These are phyloP conservation scores for Abortiporus biennis DNA, from an alignment of 1,284 basidiomycete genomes.

Conservation along the genomic window DNA sequence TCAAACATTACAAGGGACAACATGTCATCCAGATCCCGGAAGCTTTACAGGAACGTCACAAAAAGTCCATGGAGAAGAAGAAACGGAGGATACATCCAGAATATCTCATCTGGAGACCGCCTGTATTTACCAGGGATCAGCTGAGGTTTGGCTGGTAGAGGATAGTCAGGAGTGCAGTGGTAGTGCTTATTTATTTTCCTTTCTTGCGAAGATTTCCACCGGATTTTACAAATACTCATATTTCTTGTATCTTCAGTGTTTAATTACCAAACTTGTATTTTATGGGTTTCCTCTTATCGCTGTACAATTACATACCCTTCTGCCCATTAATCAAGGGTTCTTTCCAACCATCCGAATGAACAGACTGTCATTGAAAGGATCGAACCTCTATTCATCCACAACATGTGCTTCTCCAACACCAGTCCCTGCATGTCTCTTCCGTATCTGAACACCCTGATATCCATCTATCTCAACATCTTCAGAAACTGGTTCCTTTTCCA, in stretches of 20 bases:
- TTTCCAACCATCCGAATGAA: too few relatives aligned
- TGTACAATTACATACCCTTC: constrained; percentile 4
- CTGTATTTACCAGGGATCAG: constrained; percentile 86
- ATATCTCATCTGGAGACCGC: constrained; percentile 89
- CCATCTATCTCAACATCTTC: constrained; percentile 28
- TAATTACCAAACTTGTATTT: too few relatives aligned
- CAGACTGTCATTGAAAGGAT: neutral
- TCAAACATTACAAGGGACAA: constrained; percentile 95
- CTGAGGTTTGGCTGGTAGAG: constrained; percentile 82
- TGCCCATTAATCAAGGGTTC: too few relatives aligned
- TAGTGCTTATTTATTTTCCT: neutral
- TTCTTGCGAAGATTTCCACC: too few relatives aligned
- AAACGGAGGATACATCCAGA: constrained; percentile 79
- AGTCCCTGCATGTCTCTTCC: constrained; percentile 11
- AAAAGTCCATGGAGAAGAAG: constrained; percentile 79
- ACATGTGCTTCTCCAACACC: neutral
- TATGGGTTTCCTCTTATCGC: constrained; percentile 1
- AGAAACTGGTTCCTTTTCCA: constrained; percentile 27
- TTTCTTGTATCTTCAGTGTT: too few relatives aligned
- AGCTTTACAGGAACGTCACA: constrained; percentile 86
- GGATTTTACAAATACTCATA: too few relatives aligned
- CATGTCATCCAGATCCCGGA: constrained; percentile 94
- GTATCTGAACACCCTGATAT: constrained; percentile 15
- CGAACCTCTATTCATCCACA: neutral
- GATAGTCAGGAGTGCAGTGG: too few relatives aligned